Evolutionary conservation across 441 rosid genomes (phyloP).

Genomic region (Syzygium malaccense): DNA sequence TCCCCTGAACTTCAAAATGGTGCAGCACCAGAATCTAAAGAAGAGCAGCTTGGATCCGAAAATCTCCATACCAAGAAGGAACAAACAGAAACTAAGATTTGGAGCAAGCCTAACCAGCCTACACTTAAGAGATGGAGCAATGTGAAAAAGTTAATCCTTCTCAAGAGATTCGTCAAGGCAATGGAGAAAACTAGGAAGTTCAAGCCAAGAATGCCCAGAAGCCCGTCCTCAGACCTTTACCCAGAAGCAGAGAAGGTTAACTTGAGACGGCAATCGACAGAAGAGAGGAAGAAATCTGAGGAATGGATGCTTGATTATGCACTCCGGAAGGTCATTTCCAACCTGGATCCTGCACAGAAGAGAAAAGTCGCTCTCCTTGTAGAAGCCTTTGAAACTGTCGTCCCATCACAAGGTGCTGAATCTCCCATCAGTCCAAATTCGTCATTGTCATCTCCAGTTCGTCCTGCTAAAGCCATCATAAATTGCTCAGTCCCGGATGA

Average conservation of each 20-base stretch:
- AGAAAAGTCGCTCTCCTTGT: slow-evolving; percentile 79
- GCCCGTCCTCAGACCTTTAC: slow-evolving; percentile 21
- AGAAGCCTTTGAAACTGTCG: slow-evolving; percentile 74
- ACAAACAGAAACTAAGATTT: slow-evolving; percentile 18
- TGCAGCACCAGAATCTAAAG: neutral
- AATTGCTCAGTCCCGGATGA: slow-evolving; percentile 2
- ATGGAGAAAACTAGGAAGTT: slow-evolving; percentile 54
- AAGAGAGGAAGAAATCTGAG: slow-evolving; percentile 57
- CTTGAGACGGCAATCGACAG: slow-evolving; percentile 43
- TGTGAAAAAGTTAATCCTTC: slow-evolving; percentile 61
- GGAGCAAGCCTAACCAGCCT: slow-evolving; percentile 25
- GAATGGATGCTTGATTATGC: slow-evolving; percentile 99
- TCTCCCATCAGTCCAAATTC: slow-evolving; percentile 1
- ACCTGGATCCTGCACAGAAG: slow-evolving; percentile 77
- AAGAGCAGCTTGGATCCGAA: slow-evolving; percentile 1
- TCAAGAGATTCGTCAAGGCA: slow-evolving; percentile 74
- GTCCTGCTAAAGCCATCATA: slow-evolving; percentile 9
- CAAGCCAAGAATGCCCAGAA: slow-evolving; percentile 32
- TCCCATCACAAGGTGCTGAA: slow-evolving; percentile 25
- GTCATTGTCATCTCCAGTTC: slow-evolving; percentile 16
- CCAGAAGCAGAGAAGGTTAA: slow-evolving; percentile 40
- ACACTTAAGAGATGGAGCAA: slow-evolving; percentile 67
- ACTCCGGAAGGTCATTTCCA: slow-evolving; percentile 66
- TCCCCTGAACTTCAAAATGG: neutral
- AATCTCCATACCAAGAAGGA: slow-evolving; percentile 13